Base-by-base conservation (phyloP, 495 filamentous ascomycete genomes). In the Lasiosphaeria hispida region DNA sequence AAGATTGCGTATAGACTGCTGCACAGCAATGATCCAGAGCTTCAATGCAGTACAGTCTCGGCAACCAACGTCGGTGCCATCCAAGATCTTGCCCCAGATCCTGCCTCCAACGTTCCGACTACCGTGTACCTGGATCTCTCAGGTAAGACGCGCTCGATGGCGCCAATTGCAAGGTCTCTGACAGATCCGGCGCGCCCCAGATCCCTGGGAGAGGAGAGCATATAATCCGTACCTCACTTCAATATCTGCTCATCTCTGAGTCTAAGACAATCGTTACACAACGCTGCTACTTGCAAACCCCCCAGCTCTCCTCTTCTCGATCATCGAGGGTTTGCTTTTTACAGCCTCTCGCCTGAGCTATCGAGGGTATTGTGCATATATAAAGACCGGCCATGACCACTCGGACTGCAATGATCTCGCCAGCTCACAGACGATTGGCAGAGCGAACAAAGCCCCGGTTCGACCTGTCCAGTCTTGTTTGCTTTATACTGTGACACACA, bases 1-100 rank as follows among this genome's bases (percentile, higher is more conserved):
- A 55, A 67, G 67, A 69, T 71, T 60, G 60, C 64, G 69, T 60
- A 68, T 61, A 40, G 44, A 33, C 50, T 33, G 63, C 49, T 48
- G 48, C 66, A 71, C 66, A 57, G 58, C 69, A 65, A 60, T 13
- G 15, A 19, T 45, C 15, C 43, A 45, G 17, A 23, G 41, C 5
- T 23, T 17, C 43, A 23, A 45, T 45, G 43, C 49, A 52, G 54
- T 52, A 45, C 36, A 48, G 68, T 70, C 66, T 69, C 65, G 65
- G 65, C 44, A 63, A 47, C 53, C 48, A 30, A 57, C 65, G 38
- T 59, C 58, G 49, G 45, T 33, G 17, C 35, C 34, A 48, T 18
- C 41, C 41, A 10, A 14, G 14, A 43, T 49, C 45, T 30, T 14
- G 41, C 41, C 18, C 15, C 43, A 15, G 14, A 34, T 33, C 49